A percentile compares a stretch with the other conserved stretches of the same genome.
Conservation (phyloP, 768 basidiomycete genomes). For the Tylopilus subfusipes region DNA sequence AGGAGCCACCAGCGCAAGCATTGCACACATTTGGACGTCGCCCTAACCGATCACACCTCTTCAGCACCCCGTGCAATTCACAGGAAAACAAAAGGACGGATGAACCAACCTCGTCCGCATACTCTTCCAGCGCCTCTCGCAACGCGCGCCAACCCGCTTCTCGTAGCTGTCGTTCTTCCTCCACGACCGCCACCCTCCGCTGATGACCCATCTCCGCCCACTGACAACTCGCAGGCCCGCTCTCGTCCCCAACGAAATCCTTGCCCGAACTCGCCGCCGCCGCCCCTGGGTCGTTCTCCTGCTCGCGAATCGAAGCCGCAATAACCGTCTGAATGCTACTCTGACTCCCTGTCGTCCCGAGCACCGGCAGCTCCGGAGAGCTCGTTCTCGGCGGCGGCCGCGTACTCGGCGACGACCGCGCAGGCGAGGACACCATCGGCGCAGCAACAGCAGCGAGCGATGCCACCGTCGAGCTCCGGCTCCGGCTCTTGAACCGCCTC, state of each 20-base stretch:
- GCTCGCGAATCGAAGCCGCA: slow-evolving; percentile 46
- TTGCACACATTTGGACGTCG: slow-evolving; percentile 77
- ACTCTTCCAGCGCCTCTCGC: slow-evolving; percentile 53
- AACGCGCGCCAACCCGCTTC: slow-evolving; percentile 58
- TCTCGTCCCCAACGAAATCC: slow-evolving; percentile 25
- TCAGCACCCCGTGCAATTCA: neutral
- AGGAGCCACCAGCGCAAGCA: slow-evolving; percentile 60
- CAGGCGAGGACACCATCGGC: slow-evolving; percentile 11
- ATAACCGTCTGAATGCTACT: slow-evolving; percentile 74
- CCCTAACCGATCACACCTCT: slow-evolving; percentile 44
- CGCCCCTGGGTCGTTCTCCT: slow-evolving; percentile 25
- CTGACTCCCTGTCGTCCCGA: slow-evolving; percentile 50
- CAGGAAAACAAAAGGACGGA: neutral
- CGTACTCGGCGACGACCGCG: slow-evolving; percentile 14
- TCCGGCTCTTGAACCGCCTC: slow-evolving; percentile 38
- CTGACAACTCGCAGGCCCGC: slow-evolving; percentile 24
- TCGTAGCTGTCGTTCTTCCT: slow-evolving; percentile 49
- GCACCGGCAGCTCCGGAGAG: slow-evolving; percentile 14
- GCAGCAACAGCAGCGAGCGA: slow-evolving; percentile 40
- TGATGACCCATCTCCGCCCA: slow-evolving; percentile 27
- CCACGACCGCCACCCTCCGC: slow-evolving; percentile 29
- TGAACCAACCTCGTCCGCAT: slow-evolving; percentile 53
- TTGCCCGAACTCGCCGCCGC: slow-evolving; percentile 15
- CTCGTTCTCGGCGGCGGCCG: neutral
- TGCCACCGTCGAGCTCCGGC: slow-evolving; percentile 66